A percentile compares a stretch with the other conserved stretches of the same genome.
Conservation (phyloP, 176 grass and related monocot genomes). For the Triticum dicoccoides region DNA sequence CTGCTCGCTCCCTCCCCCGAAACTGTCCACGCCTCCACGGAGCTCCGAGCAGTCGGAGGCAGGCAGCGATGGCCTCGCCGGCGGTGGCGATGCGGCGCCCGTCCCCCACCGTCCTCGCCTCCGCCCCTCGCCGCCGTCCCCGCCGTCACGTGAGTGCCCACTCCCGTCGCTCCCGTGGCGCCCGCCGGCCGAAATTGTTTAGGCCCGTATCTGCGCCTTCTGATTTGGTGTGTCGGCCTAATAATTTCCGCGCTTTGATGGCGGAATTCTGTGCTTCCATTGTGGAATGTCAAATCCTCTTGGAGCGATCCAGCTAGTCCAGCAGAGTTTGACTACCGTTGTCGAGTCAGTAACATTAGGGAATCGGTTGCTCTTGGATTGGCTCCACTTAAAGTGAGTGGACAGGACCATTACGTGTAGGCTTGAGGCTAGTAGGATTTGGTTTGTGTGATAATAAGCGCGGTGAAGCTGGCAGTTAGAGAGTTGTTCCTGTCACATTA, state of each 20-base stretch:
- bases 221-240: background rate
- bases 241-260: background rate
- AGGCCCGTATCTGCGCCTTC: background rate
- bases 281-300: background rate
- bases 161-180: background rate
- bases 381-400: background rate
- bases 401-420: background rate
- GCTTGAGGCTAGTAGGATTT: background rate
- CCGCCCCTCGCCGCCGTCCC: background rate
- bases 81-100: conserved; percentile 26
- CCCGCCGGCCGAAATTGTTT: background rate
- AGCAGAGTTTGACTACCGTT: background rate
- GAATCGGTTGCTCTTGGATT: background rate
- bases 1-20: background rate
- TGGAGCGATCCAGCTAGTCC: background rate
- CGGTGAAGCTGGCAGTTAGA: background rate
- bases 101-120: conserved; percentile 10
- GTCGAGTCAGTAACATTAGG: background rate
- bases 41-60: conserved; percentile 2
- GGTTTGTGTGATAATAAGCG: background rate
- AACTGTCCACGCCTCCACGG: background rate
- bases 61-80: conserved; percentile 35
- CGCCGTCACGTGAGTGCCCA: conserved; percentile 33
- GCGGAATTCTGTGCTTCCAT: background rate
- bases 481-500: background rate